Evolutionary conservation across 2,329 filamentous ascomycete species (phyloP).

Genomic region (Esteya vermicola): DNA sequence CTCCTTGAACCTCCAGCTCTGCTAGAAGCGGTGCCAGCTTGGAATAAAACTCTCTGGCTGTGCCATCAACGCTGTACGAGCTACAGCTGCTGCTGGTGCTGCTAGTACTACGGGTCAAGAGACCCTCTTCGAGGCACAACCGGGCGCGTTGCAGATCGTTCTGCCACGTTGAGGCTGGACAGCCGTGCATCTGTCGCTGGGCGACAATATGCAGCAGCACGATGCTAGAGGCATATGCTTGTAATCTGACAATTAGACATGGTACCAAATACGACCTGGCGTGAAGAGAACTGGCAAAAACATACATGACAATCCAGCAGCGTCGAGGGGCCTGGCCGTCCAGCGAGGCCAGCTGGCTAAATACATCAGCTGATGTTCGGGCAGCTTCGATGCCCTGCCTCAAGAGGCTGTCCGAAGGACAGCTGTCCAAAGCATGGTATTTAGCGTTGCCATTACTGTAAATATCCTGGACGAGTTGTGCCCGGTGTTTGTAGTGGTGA

Average conservation of each 20-base stretch:
- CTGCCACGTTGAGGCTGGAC: constrained; percentile 11
- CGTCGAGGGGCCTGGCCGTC: constrained; percentile 11
- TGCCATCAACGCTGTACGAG: too few relatives aligned
- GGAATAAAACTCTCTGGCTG: too few relatives aligned
- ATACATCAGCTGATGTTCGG: constrained; percentile 13
- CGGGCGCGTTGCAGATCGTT: constrained; percentile 14
- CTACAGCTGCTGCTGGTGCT: too few relatives aligned
- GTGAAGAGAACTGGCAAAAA: not conserved
- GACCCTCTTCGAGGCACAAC: constrained; percentile 14
- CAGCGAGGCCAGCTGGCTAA: constrained; percentile 12
- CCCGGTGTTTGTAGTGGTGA: too few relatives aligned
- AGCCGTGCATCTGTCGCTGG: constrained; percentile 17
- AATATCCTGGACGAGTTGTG: too few relatives aligned
- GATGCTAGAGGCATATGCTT: constrained; percentile 16
- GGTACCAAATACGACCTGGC: not conserved
- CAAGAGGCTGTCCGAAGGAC: constrained; percentile 1
- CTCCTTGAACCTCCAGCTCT: too few relatives aligned
- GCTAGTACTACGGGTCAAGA: too few relatives aligned
- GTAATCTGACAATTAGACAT: constrained; percentile 11
- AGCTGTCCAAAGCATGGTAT: too few relatives aligned
- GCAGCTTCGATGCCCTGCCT: constrained; percentile 15
- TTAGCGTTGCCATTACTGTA: too few relatives aligned
- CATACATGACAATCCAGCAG: constrained; percentile 19
- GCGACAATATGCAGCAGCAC: constrained; percentile 17
- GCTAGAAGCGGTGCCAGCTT: too few relatives aligned